These are phyloP conservation scores for Butyriboletus loyo DNA, from an alignment of 768 basidiomycete species.

Conservation along the genomic window DNA sequence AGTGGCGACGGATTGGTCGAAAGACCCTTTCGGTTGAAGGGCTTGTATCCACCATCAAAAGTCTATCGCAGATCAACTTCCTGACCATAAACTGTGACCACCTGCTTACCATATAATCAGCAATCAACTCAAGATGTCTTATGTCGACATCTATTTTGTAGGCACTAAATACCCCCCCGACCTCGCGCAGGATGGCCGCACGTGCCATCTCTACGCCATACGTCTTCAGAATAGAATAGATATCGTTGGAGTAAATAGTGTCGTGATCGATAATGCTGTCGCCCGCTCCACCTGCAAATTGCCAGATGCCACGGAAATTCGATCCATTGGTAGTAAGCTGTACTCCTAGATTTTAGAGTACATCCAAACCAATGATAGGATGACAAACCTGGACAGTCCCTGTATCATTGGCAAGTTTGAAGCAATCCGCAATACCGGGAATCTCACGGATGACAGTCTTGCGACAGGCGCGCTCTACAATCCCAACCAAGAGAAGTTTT, in stretches of 20 bases:
- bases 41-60: slow-evolving; percentile 96
- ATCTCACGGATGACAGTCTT: slow-evolving; percentile 88
- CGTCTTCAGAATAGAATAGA: slow-evolving; percentile 84
- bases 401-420: slow-evolving; percentile 57
- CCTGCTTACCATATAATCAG: slow-evolving; percentile 92
- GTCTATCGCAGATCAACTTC: slow-evolving; percentile 53
- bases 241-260: slow-evolving; percentile 90
- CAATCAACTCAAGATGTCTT: slow-evolving; percentile 93
- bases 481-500: slow-evolving; percentile 89
- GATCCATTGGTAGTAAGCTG: slow-evolving; percentile 90
- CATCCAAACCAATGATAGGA: neutral
- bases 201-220: slow-evolving; percentile 99
- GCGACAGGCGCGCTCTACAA: slow-evolving; percentile 84
- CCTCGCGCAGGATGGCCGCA: slow-evolving; percentile 84
- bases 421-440: slow-evolving; percentile 83
- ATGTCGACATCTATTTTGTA: slow-evolving; percentile 96
- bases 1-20: slow-evolving; percentile 92
- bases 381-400: slow-evolving; percentile 43
- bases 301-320: slow-evolving; percentile 89
- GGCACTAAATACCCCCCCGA: slow-evolving; percentile 86
- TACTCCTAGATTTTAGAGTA: neutral
- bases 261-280: slow-evolving; percentile 71
- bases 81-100: neutral
- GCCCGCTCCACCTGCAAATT: slow-evolving; percentile 51
- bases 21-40: slow-evolving; percentile 96